These are phyloP conservation scores for Mycogone perniciosa DNA, from an alignment of 2,329 filamentous ascomycete genomes.

Conservation along the genomic window DNA sequence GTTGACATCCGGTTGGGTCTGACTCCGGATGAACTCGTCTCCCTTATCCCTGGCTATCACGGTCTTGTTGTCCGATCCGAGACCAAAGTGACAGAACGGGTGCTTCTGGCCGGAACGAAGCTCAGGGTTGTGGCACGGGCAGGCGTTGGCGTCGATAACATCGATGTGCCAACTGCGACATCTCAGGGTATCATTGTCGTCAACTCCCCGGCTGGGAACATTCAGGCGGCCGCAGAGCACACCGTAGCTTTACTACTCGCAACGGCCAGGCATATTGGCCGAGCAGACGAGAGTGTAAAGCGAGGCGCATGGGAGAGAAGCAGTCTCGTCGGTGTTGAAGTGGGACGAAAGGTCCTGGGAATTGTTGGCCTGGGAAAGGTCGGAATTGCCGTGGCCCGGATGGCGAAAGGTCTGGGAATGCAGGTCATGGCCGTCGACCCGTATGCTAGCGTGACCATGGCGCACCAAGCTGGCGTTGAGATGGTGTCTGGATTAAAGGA, in stretches of 20 bases:
- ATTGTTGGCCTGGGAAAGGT: conserved; percentile 81
- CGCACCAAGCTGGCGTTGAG: conserved; percentile 59
- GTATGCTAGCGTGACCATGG: conserved; percentile 68
- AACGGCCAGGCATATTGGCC: conserved; percentile 65
- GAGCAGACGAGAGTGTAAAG: conserved; percentile 63
- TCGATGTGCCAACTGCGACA: conserved; percentile 68
- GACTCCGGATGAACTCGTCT: conserved; percentile 54
- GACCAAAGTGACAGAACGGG: conserved; percentile 66
- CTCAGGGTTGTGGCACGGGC: conserved; percentile 74
- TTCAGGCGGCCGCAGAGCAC: conserved; percentile 73
- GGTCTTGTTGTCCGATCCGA: conserved; percentile 75
- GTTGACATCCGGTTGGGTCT: conserved; percentile 63
- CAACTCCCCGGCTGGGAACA: conserved; percentile 74
- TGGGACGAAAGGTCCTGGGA: conserved; percentile 69
- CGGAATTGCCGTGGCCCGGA: conserved; percentile 71
- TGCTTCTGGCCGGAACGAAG: conserved; percentile 60
- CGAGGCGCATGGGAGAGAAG: conserved; percentile 69
- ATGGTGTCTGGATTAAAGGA: conserved; percentile 50
- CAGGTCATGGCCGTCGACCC: conserved; percentile 68
- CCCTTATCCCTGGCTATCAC: conserved; percentile 65
- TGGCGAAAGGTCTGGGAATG: conserved; percentile 73
- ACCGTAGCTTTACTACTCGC: conserved; percentile 69
- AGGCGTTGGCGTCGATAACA: conserved; percentile 78
- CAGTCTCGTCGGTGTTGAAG: conserved; percentile 68
- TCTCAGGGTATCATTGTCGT: conserved; percentile 70